phyloP scores from a whole-genome alignment of 2,329 filamentous ascomycete species.

The Sphaerulina musiva region DNA sequence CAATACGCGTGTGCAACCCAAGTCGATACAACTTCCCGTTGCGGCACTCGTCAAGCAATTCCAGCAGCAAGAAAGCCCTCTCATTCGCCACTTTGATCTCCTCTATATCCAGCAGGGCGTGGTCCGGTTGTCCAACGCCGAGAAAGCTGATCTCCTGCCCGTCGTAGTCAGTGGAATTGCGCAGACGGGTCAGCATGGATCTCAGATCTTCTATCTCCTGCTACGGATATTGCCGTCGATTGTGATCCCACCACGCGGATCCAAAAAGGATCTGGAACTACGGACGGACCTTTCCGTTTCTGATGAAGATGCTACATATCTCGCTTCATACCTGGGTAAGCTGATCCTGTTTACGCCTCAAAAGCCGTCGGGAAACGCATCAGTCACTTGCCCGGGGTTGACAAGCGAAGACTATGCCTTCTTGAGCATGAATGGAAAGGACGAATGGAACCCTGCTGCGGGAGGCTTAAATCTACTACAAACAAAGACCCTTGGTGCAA shows the following conservation, averaged over 20 bases:
- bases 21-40: constrained; percentile 71
- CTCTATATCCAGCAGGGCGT: constrained; percentile 83
- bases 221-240: constrained; percentile 67
- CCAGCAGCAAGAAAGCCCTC: constrained; percentile 63
- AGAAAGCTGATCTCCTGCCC: constrained; percentile 68
- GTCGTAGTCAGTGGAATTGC: constrained; percentile 61
- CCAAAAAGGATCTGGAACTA: constrained; percentile 66
- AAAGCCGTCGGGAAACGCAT: constrained; percentile 29
- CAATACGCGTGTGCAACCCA: constrained; percentile 56
- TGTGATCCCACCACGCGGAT: constrained; percentile 67
- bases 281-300: constrained; percentile 60
- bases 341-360: constrained; percentile 59
- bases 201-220: constrained; percentile 74
- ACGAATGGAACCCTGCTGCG: constrained; percentile 59
- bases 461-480: constrained; percentile 61
- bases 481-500: constrained; percentile 62
- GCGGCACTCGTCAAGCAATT: constrained; percentile 81
- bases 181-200: constrained; percentile 49
- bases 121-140: constrained; percentile 51
- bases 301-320: constrained; percentile 64
- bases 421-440: constrained; percentile 58
- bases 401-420: constrained; percentile 62
- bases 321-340: constrained; percentile 69
- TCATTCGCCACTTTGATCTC: constrained; percentile 83
- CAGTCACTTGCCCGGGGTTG: constrained; percentile 52